Base-by-base conservation (phyloP, 1,284 basidiomycete species). In the Cerioporus squamosus region DNA sequence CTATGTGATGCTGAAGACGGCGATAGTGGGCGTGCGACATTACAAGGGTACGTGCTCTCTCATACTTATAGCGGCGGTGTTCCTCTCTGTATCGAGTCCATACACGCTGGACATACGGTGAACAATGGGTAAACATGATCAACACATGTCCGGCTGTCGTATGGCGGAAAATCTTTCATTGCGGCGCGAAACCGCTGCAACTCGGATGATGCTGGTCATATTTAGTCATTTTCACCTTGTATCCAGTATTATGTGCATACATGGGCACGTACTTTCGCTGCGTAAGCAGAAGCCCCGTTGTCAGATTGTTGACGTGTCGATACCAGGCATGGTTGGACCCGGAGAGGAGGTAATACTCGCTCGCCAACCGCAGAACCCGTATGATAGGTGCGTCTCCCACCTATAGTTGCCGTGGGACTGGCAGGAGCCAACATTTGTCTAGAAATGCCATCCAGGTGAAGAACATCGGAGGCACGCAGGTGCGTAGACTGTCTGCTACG, bases 11-110 rank as follows among this genome's bases (percentile, higher is more conserved):
- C 58, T 86, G 67, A 74, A 73, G 10, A 83, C 88, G 0, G 86
- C 82, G 48, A 84, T 93, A 15, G 93, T 94, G 0, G 93, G 93
- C 0, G 77, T 94, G 12, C 91, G 93, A 68, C 92, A 95, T 69
- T 95, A 95, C 68, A 78, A 78, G 68, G 90, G 90, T 85, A 50
- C 7, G 61, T 15, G 29, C 29, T 29, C 29, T 51, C 14, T 22
- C 5, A 33, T 46, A n/a, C n/a, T n/a, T n/a, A n/a, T n/a, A n/a
- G n/a, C 18, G 18, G 5, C 7, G 29, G 29, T 29, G 10, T n/a
- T n/a, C n/a, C n/a, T 29, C 29, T 7, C 29, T 10, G 10, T 29
- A 29, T 29, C 29, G 29, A 29, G 29, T 29, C 29, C 8, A 29
- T 10, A 29, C 29, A 29, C 10, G 29, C 29, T 29, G 10, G 29